Conservation (phyloP, 2,329 filamentous ascomycete genomes). For the Fusarium sp. region DNA sequence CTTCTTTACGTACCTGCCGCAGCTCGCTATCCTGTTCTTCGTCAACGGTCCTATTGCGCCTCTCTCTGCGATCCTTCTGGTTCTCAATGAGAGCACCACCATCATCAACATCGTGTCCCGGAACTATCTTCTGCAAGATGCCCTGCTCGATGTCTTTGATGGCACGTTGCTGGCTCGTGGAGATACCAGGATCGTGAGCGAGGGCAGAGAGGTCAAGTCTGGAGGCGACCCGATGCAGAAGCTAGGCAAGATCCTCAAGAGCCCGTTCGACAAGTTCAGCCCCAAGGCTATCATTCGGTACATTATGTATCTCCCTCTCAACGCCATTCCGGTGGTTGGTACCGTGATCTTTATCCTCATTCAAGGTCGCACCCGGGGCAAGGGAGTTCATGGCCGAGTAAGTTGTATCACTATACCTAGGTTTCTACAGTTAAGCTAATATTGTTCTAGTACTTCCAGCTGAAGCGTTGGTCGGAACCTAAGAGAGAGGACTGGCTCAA, state of each 20-base stretch:
- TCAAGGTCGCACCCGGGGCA: conserved; percentile 72
- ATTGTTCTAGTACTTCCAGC: conserved; percentile 82
- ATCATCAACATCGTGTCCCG: conserved; percentile 72
- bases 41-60: conserved; percentile 87
- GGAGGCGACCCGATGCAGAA: conserved; percentile 70
- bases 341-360: conserved; percentile 84
- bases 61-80: conserved; percentile 78
- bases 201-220: conserved; percentile 80
- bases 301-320: conserved; percentile 89
- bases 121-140: conserved; percentile 84
- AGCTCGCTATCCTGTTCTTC: conserved; percentile 85
- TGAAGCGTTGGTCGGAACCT: conserved; percentile 83
- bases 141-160: conserved; percentile 91
- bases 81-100: conserved; percentile 73
- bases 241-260: conserved; percentile 71
- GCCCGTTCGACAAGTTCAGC: conserved; percentile 69
- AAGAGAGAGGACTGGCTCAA: conserved; percentile 79
- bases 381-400: conserved; percentile 68
- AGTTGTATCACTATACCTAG: conserved; percentile 45
- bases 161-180: conserved; percentile 72
- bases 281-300: conserved; percentile 80
- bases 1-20: conserved; percentile 86
- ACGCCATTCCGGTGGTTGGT: conserved; percentile 92
- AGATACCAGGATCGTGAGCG: conserved; percentile 74
- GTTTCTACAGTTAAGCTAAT: conserved; percentile 11